A percentile compares a stretch with the other conserved stretches of the same genome.
Conservation (phyloP, 345 rosid genomes). For the Euphorbia lathyris region DNA sequence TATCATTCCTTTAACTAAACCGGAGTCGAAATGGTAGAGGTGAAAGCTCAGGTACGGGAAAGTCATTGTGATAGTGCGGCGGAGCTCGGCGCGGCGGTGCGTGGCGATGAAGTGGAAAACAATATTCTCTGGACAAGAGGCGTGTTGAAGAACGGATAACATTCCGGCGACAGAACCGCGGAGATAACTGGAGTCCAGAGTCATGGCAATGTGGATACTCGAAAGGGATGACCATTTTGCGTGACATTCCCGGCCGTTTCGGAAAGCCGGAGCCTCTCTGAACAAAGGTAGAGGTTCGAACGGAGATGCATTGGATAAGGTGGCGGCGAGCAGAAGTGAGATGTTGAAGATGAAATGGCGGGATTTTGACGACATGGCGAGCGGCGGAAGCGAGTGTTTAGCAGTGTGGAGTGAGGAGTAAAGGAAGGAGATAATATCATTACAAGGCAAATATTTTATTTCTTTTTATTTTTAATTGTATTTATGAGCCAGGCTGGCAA, state of each 20-base stretch:
- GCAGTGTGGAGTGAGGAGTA: neutral
- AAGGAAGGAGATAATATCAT: too few relatives aligned
- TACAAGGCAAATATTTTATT: neutral
- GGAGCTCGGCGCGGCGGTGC: slow-evolving; percentile 47
- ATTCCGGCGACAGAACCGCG: slow-evolving; percentile 89
- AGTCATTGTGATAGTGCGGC: slow-evolving; percentile 54
- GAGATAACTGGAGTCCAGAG: slow-evolving; percentile 80
- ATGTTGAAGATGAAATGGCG: neutral
- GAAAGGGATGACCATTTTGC: slow-evolving; percentile 21
- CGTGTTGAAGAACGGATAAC: slow-evolving; percentile 79
- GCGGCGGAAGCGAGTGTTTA: neutral
- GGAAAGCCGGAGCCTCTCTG: slow-evolving; percentile 72
- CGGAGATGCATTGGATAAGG: neutral
- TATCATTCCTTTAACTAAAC: slow-evolving; percentile 60
- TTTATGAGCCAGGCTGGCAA: slow-evolving; percentile 42
- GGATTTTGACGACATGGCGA: neutral
- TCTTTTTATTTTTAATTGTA: too few relatives aligned
- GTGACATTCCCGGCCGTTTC: slow-evolving; percentile 61
- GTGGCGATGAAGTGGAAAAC: slow-evolving; percentile 80
- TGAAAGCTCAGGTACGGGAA: slow-evolving; percentile 70
- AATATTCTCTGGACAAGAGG: slow-evolving; percentile 75
- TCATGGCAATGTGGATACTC: slow-evolving; percentile 82
- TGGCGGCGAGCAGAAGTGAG: slow-evolving; percentile 13
- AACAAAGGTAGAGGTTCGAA: slow-evolving; percentile 38
- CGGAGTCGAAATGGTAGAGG: slow-evolving; percentile 67